These are phyloP conservation scores for Bacidia rubella DNA, from an alignment of 495 filamentous ascomycete genomes.

Conservation along the genomic window DNA sequence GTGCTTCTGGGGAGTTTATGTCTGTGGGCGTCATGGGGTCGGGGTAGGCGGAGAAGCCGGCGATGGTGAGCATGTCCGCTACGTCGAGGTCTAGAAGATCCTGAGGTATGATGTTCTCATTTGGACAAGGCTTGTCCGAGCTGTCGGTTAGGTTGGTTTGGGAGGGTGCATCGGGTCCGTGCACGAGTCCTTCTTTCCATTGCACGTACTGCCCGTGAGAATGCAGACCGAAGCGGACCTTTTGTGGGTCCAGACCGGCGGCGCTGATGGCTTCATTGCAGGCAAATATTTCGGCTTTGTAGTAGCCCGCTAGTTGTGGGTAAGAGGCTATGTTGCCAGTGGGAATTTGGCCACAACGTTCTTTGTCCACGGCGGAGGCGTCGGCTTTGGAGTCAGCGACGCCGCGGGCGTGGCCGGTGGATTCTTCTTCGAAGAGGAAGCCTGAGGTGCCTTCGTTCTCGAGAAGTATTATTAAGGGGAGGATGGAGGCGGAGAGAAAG, in stretches of 20 bases:
- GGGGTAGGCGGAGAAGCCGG: slow-evolving; percentile 16
- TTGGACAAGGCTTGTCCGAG: slow-evolving; percentile 4
- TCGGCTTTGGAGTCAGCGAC: slow-evolving; percentile 7
- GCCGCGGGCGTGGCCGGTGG: slow-evolving; percentile 13
- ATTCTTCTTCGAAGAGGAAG: slow-evolving; percentile 13
- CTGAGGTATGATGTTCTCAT: slow-evolving; percentile 6
- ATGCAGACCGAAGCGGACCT: slow-evolving; percentile 14
- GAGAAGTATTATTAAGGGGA: slow-evolving; percentile 16
- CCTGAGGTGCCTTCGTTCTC: slow-evolving; percentile 16
- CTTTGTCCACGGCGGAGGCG: slow-evolving; percentile 4
- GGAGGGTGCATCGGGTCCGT: slow-evolving; percentile 6
- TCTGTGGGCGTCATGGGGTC: slow-evolving; percentile 15
- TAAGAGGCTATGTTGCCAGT: slow-evolving; percentile 16
- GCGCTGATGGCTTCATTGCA: slow-evolving; percentile 15
- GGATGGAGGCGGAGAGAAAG: slow-evolving; percentile 9
- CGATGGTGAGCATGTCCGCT: slow-evolving; percentile 12
- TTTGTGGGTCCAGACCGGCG: slow-evolving; percentile 9
- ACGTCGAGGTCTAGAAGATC: slow-evolving; percentile 7
- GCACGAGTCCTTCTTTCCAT: slow-evolving; percentile 17
- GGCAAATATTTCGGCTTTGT: slow-evolving; percentile 14
- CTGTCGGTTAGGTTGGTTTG: slow-evolving; percentile 8
- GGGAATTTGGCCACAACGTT: slow-evolving; percentile 13
- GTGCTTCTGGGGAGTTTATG: slow-evolving; percentile 9
- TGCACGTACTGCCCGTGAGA: slow-evolving; percentile 16
- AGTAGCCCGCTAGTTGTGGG: slow-evolving; percentile 11